These are phyloP conservation scores for Leishmania tarentolae DNA, from an alignment of 208 protist species.

Conservation along the genomic window DNA sequence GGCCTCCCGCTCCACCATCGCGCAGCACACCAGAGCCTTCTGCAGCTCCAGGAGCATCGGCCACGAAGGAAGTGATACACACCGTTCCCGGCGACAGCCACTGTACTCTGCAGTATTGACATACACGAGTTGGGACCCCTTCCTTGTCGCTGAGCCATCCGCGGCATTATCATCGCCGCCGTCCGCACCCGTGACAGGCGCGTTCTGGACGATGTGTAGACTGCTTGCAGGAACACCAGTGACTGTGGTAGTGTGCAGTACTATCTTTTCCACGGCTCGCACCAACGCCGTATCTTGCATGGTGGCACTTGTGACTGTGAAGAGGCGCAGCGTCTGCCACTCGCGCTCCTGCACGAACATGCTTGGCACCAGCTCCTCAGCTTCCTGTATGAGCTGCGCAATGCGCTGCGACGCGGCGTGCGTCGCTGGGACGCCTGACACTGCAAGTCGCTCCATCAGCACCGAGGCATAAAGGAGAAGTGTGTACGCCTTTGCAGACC, in stretches of 20 bases:
- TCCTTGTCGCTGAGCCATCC: background rate
- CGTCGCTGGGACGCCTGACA: conserved; percentile 37
- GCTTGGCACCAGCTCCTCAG: conserved; percentile 21
- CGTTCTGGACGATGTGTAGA: background rate
- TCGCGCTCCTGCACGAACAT: conserved; percentile 25
- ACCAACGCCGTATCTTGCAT: conserved; percentile 29
- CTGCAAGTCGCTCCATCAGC: conserved; percentile 37
- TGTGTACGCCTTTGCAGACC: conserved; percentile 31
- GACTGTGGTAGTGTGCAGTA: conserved; percentile 22
- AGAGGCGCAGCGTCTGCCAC: conserved; percentile 70
- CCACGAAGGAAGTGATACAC: conserved; percentile 19
- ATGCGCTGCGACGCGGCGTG: conserved; percentile 39
- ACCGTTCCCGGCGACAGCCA: conserved; percentile 18
- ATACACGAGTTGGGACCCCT: conserved; percentile 1
- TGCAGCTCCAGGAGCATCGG: conserved; percentile 35
- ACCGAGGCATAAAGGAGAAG: conserved; percentile 51
- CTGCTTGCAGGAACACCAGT: background rate
- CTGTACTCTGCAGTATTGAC: conserved; percentile 6
- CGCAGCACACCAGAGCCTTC: conserved; percentile 44
- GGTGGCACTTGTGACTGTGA: conserved; percentile 35
- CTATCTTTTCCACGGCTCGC: conserved; percentile 36
- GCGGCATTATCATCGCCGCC: background rate
- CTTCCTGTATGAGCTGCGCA: conserved; percentile 42
- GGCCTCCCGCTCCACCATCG: conserved; percentile 33
- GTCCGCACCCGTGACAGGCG: background rate